Evolutionary conservation across 345 rosid genomes (phyloP).

Genomic region (Murraya paniculata): DNA sequence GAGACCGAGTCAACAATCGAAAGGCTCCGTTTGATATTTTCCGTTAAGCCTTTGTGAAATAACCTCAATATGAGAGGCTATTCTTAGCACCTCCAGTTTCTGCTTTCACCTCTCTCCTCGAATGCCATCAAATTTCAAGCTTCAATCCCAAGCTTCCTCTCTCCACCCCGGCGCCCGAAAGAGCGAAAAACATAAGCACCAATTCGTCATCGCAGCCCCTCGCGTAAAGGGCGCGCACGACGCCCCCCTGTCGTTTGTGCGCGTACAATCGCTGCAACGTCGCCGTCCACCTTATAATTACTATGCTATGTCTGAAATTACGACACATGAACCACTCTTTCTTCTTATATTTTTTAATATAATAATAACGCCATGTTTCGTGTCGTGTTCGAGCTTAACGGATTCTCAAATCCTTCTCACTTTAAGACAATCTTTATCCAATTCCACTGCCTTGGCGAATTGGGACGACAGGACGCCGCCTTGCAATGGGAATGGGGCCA

Average conservation of each 20-base stretch:
- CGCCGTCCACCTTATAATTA: constrained; percentile 4
- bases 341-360: constrained; percentile 4
- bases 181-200: not conserved
- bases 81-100: constrained; percentile 26
- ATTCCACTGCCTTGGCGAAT: constrained; percentile 25
- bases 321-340: not conserved
- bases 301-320: constrained; percentile 16
- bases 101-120: constrained; percentile 6
- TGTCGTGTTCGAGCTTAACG: constrained; percentile 25
- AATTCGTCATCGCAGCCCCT: constrained; percentile 25
- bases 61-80: constrained; percentile 9
- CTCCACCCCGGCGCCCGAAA: not conserved
- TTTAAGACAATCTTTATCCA: constrained; percentile 51
- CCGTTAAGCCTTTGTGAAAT: not conserved
- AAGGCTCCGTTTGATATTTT: not conserved
- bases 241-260: constrained; percentile 39
- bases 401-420: constrained; percentile 53
- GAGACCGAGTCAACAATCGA: constrained; percentile 24
- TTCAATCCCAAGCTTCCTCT: constrained; percentile 6
- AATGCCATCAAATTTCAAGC: constrained; percentile 28
- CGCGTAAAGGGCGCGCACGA: constrained; percentile 60
- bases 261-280: constrained; percentile 24
- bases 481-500: constrained; percentile 31
- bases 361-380: not conserved
- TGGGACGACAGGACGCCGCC: constrained; percentile 43